Base-by-base conservation (phyloP, 163 green algal genomes). In the Chlamydomonas reinhardtii region DNA sequence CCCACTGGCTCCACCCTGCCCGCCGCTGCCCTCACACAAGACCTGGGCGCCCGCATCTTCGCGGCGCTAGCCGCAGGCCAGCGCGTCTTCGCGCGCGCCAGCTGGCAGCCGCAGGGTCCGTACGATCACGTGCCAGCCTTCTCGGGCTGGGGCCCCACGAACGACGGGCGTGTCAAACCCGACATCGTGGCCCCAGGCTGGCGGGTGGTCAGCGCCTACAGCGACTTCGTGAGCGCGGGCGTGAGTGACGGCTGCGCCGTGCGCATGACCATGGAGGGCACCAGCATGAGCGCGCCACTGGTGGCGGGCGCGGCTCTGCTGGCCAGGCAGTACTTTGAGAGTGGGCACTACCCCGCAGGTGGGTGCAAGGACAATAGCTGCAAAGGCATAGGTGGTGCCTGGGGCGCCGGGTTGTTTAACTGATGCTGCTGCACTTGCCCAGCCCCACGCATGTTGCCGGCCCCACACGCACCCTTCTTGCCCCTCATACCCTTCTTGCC, bases 101-200 rank as follows among this genome's bases (percentile, higher is more conserved):
- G 32, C 5, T 74, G 64, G 76, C 19, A 70, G 27, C 70, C 81
- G 29, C 15, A 35, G 12, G 25, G 4, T 22, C 31, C 68, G 78
- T 97, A 94, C 65, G 92, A 98, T 14, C 93, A 95, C 88, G 92
- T 99, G 73, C 95, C 97, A 0, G 77, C 85, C 24, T 99, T 97
- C 90, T 97, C 93, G 0, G 95, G 91, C 27, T 94, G 95, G 24
- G 96, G 93, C 4, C 95, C 96, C 34, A 97, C 95, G 0, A 29
- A 62, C 3, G 97, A 99, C 83, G 93, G 93, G n/a, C 92, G 97
- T 34, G 95, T 98, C 82, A 85, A 85, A 52, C 78, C 78, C 11
- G 81, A 87, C 35, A 1, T 87, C 4, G 61, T 79, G 15, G 71
- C 74, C n/a, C 83, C 83, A 0, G 83, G 73, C 19, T 24, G 37